phyloP scores from a whole-genome alignment of 2,329 filamentous ascomycete species.

The Botrytis sinoallii region DNA sequence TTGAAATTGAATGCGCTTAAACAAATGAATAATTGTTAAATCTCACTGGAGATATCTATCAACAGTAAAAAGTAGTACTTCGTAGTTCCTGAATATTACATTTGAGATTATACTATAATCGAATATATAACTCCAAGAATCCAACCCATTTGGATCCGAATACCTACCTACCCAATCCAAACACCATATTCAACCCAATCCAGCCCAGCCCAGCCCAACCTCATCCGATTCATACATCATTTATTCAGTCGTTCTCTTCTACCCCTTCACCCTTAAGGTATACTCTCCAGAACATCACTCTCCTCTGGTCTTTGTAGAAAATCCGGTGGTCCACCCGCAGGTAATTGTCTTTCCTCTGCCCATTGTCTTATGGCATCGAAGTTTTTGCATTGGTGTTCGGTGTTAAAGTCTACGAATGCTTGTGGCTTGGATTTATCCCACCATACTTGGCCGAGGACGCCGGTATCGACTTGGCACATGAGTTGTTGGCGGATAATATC shows the following conservation, averaged over 20 bases:
- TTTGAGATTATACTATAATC: background rate
- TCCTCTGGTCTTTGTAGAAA: conserved; percentile 31
- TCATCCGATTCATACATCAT: background rate
- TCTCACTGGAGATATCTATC: background rate
- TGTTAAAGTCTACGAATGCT: conserved; percentile 54
- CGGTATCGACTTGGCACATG: conserved; percentile 53
- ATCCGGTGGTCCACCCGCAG: conserved; percentile 30
- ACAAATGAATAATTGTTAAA: background rate
- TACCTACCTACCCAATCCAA: background rate
- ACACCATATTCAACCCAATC: background rate
- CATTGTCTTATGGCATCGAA: conserved; percentile 51
- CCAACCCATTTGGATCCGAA: background rate
- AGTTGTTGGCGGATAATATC: conserved; percentile 54
- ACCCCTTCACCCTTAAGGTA: background rate
- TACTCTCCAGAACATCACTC: conserved; percentile 23
- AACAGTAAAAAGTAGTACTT: background rate
- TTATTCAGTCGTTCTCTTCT: background rate
- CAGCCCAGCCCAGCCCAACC: background rate
- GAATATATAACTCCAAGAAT: background rate
- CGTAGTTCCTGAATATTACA: background rate
- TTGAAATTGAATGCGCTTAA: background rate
- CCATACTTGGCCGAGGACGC: conserved; percentile 54
- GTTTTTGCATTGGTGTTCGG: conserved; percentile 51
- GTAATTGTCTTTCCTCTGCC: conserved; percentile 48
- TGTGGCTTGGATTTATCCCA: conserved; percentile 42